phyloP scores from a whole-genome alignment of 495 filamentous ascomycete genomes.

The Penicillium canescens region DNA sequence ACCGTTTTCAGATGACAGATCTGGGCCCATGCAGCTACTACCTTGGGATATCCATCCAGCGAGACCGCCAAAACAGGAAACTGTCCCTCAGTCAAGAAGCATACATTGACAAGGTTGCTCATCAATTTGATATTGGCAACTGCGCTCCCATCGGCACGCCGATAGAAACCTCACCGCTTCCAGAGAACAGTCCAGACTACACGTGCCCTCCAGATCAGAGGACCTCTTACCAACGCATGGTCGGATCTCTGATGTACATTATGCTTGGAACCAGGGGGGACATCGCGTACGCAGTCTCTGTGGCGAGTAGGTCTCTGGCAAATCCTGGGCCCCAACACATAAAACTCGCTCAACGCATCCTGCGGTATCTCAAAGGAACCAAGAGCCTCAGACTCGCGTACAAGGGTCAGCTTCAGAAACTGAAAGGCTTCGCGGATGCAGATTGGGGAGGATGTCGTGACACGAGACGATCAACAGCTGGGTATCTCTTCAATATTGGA shows the following conservation, averaged over 20 bases:
- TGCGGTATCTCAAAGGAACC: conserved; percentile 26
- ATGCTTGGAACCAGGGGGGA: conserved; percentile 23
- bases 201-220: conserved; percentile 2
- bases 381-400: conserved; percentile 19
- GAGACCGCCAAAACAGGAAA: no score
- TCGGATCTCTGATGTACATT: conserved; percentile 27
- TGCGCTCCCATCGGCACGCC: conserved; percentile 13
- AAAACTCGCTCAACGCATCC: conserved; percentile 16
- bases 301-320: conserved; percentile 14
- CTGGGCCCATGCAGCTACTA: no score
- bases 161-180: conserved; percentile 10
- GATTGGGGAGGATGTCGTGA: conserved; percentile 23
- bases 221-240: conserved; percentile 14
- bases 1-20: no score
- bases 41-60: no score
- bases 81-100: no score
- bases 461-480: conserved; percentile 28
- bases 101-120: no score
- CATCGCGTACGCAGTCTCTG: conserved; percentile 18
- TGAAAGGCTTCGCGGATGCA: conserved; percentile 22
- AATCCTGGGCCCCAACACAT: conserved; percentile 22
- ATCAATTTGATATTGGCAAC: no score
- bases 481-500: conserved; percentile 38
- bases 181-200: conserved; percentile 8
- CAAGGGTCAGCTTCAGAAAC: conserved; percentile 13